phyloP scores from a whole-genome alignment of 495 filamentous ascomycete genomes.

The Xylaria grammica region DNA sequence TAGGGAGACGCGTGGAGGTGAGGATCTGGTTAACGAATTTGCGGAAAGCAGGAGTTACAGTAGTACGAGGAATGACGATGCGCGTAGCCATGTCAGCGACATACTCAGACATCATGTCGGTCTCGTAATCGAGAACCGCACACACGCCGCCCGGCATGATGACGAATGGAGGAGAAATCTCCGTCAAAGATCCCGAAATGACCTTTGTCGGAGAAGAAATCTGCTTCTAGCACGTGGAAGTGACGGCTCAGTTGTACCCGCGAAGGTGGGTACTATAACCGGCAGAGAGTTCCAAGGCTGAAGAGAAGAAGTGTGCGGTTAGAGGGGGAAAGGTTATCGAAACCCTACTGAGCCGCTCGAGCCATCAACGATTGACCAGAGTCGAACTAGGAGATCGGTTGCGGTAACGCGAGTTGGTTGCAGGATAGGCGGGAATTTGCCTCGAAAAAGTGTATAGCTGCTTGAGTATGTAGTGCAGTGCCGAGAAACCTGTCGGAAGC shows the following conservation, averaged over 20 bases:
- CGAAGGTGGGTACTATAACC: slow-evolving; percentile 30
- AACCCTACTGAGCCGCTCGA: slow-evolving; percentile 47
- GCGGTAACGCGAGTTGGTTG: background rate
- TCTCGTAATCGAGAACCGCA: slow-evolving; percentile 96
- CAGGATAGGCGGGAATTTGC: background rate
- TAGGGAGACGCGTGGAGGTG: slow-evolving; percentile 91
- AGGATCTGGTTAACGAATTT: slow-evolving; percentile 96
- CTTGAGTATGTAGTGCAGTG: background rate
- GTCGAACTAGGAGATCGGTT: background rate
- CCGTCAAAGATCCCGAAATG: slow-evolving; percentile 35
- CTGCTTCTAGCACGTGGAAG: slow-evolving; percentile 52
- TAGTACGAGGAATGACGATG: slow-evolving; percentile 71
- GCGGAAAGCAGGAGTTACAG: slow-evolving; percentile 78
- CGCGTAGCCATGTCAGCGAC: slow-evolving; percentile 89
- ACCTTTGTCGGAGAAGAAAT: slow-evolving; percentile 34
- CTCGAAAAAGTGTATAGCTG: background rate
- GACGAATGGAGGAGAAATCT: slow-evolving; percentile 29
- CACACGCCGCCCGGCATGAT: slow-evolving; percentile 84
- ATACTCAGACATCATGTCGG: slow-evolving; percentile 98
- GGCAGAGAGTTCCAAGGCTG: slow-evolving; percentile 42
- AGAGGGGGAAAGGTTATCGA: slow-evolving; percentile 32
- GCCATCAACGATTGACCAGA: slow-evolving; percentile 44
- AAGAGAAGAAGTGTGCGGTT: slow-evolving; percentile 43
- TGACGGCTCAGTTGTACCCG: slow-evolving; percentile 29
- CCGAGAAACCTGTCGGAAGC: background rate